A percentile compares a stretch with the other conserved stretches of the same genome.
phyloP scores from a whole-genome alignment of 345 rosid species.

The Geranium brycei region DNA sequence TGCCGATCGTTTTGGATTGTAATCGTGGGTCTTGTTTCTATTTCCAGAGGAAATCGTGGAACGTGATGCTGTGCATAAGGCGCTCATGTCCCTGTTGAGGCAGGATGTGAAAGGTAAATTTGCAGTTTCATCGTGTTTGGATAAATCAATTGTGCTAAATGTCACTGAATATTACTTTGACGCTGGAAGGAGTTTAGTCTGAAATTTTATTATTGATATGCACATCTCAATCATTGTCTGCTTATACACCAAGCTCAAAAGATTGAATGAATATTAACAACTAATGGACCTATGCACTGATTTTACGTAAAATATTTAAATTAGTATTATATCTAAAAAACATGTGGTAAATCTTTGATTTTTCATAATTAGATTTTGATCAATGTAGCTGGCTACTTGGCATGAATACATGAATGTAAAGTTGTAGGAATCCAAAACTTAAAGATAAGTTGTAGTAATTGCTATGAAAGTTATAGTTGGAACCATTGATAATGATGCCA shows the following conservation, averaged over 20 bases:
- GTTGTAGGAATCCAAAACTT: neutral
- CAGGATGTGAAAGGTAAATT: conserved; percentile 92
- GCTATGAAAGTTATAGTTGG: neutral
- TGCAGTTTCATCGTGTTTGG: neutral
- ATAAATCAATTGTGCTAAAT: neutral
- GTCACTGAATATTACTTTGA: neutral
- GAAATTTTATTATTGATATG: too few relatives aligned
- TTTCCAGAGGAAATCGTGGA: conserved; percentile 74
- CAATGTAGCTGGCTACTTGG: neutral
- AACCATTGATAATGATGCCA: neutral
- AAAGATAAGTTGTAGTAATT: too few relatives aligned
- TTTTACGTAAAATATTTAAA: too few relatives aligned
- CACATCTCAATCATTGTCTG: neutral
- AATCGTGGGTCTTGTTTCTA: neutral
- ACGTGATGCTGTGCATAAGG: conserved; percentile 96
- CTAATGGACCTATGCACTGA: neutral
- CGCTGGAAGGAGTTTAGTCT: neutral
- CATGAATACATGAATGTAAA: neutral
- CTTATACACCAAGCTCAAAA: neutral
- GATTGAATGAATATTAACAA: neutral
- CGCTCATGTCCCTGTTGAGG: conserved; percentile 84
- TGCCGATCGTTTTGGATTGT: neutral
- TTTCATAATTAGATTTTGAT: too few relatives aligned
- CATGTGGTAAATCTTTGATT: neutral
- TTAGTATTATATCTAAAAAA: neutral